Base-by-base conservation (phyloP, 139 green algal genomes). In the Coccomyxa sp. region DNA sequence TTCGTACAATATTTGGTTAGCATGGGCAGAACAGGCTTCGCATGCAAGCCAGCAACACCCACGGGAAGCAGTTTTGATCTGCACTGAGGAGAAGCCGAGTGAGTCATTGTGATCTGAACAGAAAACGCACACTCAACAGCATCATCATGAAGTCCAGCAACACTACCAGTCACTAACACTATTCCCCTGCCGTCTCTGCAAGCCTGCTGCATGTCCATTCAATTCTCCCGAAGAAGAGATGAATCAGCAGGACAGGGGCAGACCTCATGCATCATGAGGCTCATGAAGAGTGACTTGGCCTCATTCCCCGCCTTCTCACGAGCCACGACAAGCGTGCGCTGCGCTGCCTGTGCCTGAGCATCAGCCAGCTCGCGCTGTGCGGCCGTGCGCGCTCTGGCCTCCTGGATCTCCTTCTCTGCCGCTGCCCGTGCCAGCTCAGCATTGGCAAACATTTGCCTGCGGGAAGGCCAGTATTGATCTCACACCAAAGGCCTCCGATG, bases 271-370 rank as follows among this genome's bases (percentile, higher is more conserved):
- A 88, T 93, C 88, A 94, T 92, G 13, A 94, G 84, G 81, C 83
- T 86, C 87, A 94, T 93, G 83, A 93, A 93, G 84, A 93, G 90
- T 31, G 63, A 87, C 90, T 95, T 94, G 66, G 91, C 93, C 84
- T 96, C 94, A 77, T 95, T 93, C 31, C 91, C 88, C 15, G 93
- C 93, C 84, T 93, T 92, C 87, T 96, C 93, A 0, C 90, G 85
- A 31, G 88, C 92, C 16, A 97, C 89, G 14, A 80, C 87, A 32
- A 95, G 84, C 21, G 88, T 87, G 14, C 91, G 87, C 77, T 91
- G 86, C 0, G 90, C 91, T 51, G 92, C 94, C 87, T 94, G 85
- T 21, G 87, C 81, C 57, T 91, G 92, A 0, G 88, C 91, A 12
- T 81, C 76, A 0, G 89, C 89, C 66, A 95, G 85, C 86, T 92